A percentile compares a stretch with the other conserved stretches of the same genome.
Conservation (phyloP, 768 basidiomycete species). For the Tricholoma bakamatsutake region DNA sequence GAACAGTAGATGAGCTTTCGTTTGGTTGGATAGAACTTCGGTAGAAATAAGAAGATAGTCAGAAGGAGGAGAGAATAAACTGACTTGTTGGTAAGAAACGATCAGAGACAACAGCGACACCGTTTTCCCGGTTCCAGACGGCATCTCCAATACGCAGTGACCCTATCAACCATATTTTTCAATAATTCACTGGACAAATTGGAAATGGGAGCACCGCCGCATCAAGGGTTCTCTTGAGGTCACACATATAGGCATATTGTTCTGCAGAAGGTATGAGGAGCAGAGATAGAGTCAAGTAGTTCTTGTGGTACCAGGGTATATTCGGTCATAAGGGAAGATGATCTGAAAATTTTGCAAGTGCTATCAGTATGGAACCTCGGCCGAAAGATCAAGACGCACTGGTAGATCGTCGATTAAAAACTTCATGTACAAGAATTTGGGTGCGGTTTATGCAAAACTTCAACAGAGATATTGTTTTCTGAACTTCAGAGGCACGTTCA, state of each 20-base stretch:
- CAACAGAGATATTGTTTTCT: too few species aligned
- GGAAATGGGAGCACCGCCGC: conserved; percentile 55
- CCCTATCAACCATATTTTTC: conserved; percentile 48
- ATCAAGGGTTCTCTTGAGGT: conserved; percentile 93
- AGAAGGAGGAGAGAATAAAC: not conserved
- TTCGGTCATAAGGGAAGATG: conserved; percentile 89
- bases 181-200: not conserved
- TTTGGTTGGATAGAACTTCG: conserved; percentile 86
- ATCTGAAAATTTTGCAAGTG: conserved; percentile 42
- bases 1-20: conserved; percentile 98
- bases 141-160: conserved; percentile 99
- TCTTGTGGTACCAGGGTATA: conserved; percentile 76
- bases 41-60: conserved; percentile 4
- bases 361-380: not conserved
- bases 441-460: too few species aligned
- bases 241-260: conserved; percentile 99
- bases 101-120: conserved; percentile 93
- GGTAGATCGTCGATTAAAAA: conserved; percentile 79
- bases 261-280: conserved; percentile 40
- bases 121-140: conserved; percentile 98
- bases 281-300: conserved; percentile 5
- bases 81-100: conserved; percentile 94
- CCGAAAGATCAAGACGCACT: conserved; percentile 36
- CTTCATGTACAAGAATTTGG: conserved; percentile 60
- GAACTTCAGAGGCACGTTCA: too few species aligned